Conservation (phyloP, 1,284 basidiomycete species). For the Papiliotrema nemorosa region DNA sequence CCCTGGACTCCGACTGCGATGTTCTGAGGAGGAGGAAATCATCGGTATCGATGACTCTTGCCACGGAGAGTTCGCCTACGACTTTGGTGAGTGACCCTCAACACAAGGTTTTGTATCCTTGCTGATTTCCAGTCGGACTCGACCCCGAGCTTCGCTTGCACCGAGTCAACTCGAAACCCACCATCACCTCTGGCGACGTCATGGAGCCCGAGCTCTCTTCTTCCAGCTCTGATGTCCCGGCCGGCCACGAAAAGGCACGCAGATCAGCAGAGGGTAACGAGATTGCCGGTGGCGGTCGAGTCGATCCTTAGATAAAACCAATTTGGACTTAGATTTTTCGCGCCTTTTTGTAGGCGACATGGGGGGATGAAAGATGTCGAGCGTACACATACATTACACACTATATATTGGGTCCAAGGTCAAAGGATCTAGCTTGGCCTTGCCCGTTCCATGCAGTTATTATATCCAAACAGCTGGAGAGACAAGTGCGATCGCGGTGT, state of each 20-base stretch:
- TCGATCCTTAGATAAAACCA: constrained; percentile 13
- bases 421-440: too few relatives aligned
- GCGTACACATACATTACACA: too few relatives aligned
- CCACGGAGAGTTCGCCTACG: constrained; percentile 92
- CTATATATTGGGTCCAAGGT: too few relatives aligned
- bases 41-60: constrained; percentile 90
- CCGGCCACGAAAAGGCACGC: constrained; percentile 6
- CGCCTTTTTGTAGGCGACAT: too few relatives aligned
- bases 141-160: constrained; percentile 58
- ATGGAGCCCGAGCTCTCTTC: constrained; percentile 7
- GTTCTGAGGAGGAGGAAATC: constrained; percentile 78
- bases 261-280: constrained; percentile 12
- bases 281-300: constrained; percentile 23
- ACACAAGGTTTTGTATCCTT: background rate
- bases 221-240: background rate
- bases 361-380: too few relatives aligned
- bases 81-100: constrained; percentile 61
- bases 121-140: constrained; percentile 43
- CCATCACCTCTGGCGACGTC: constrained; percentile 23
- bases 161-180: constrained; percentile 36
- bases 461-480: too few relatives aligned
- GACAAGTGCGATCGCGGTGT: too few relatives aligned
- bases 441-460: too few relatives aligned
- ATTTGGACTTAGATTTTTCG: too few relatives aligned
- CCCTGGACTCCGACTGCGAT: constrained; percentile 75